These are phyloP conservation scores for Excoecaria agallocha DNA, from an alignment of 345 rosid genomes.

Conservation along the genomic window DNA sequence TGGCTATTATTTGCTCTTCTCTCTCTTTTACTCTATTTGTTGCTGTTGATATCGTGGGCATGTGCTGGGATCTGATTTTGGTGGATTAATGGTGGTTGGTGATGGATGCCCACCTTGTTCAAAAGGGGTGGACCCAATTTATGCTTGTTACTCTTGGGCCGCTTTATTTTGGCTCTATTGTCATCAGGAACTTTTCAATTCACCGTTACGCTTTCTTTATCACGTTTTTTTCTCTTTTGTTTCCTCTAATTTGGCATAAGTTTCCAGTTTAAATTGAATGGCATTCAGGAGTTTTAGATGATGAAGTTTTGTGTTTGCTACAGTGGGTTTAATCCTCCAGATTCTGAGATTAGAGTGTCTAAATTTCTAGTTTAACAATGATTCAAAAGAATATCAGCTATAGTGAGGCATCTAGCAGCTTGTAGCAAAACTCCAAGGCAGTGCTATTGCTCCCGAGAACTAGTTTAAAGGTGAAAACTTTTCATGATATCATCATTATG, in stretches of 20 bases:
- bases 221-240: not conserved
- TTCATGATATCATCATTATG: slow-evolving; percentile 13
- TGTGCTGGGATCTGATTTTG: slow-evolving; percentile 29
- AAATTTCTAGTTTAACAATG: not conserved
- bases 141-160: slow-evolving; percentile 1
- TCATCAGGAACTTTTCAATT: not conserved
- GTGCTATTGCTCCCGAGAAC: slow-evolving; percentile 15
- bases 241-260: not conserved
- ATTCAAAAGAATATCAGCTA: slow-evolving; percentile 6
- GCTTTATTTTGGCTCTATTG: slow-evolving; percentile 13
- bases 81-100: slow-evolving; percentile 27
- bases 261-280: not conserved
- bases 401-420: slow-evolving; percentile 8
- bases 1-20: slow-evolving; percentile 19
- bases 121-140: slow-evolving; percentile 26
- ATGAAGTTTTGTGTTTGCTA: not conserved
- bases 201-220: not conserved
- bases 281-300: not conserved
- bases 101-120: slow-evolving; percentile 25
- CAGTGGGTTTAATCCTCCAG: not conserved
- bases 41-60: slow-evolving; percentile 17
- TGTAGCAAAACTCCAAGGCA: slow-evolving; percentile 12
- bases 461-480: slow-evolving; percentile 14
- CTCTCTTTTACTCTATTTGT: slow-evolving; percentile 4
- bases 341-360: not conserved